Evolutionary conservation across 2,329 filamentous ascomycete genomes (phyloP).

Genomic region (Magnaporthales sp.): DNA sequence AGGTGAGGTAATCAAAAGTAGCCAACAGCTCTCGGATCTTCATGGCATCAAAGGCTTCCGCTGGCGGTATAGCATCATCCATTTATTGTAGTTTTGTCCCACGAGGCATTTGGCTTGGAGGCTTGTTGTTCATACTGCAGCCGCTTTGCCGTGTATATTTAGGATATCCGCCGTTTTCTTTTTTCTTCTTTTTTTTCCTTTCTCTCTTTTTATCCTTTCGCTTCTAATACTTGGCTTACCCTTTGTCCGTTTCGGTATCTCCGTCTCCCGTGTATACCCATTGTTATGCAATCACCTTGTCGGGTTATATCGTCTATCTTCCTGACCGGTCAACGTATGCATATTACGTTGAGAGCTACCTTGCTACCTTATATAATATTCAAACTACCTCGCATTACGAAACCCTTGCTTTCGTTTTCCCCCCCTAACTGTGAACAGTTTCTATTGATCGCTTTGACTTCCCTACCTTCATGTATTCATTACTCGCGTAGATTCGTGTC

Average conservation of each 20-base stretch:
- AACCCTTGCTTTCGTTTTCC: too few species aligned
- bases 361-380: too few species aligned
- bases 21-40: neutral
- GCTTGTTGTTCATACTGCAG: neutral
- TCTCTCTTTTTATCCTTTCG: slow-evolving; percentile 1
- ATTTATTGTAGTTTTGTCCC: neutral
- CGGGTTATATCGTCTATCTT: neutral
- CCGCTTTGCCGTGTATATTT: slow-evolving; percentile 22
- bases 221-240: neutral
- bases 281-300: neutral
- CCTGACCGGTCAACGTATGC: neutral
- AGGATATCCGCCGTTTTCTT: slow-evolving; percentile 25
- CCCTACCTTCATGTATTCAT: neutral
- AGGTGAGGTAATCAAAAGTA: neutral
- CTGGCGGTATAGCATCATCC: neutral
- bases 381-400: neutral
- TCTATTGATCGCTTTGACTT: neutral
- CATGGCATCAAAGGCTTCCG: neutral
- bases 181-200: slow-evolving; percentile 14
- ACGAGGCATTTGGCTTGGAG: neutral
- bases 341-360: neutral
- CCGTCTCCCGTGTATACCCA: neutral
- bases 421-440: too few species aligned
- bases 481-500: neutral
- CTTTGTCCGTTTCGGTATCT: neutral